Evolutionary conservation across 495 filamentous ascomycete species (phyloP).

Genomic region (Penicillium dipodomyicola): DNA sequence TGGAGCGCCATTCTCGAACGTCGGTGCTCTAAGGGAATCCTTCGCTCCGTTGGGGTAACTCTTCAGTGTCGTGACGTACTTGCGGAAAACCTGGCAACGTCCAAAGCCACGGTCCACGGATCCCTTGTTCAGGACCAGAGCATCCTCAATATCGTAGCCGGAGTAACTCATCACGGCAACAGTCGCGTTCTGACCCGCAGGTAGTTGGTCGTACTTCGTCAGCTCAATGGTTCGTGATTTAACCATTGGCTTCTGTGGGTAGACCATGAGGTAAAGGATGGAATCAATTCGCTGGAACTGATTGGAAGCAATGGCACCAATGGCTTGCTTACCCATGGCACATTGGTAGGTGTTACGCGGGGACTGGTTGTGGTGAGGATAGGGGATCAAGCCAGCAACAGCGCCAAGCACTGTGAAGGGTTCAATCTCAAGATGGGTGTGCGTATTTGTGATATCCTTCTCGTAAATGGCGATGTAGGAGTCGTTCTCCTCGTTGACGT

Average conservation of each 20-base stretch:
- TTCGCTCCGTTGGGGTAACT: slow-evolving; percentile 77
- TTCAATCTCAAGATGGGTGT: slow-evolving; percentile 95
- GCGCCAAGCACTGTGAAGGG: slow-evolving; percentile 98
- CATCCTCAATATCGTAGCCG: slow-evolving; percentile 99
- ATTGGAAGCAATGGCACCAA: slow-evolving; percentile 95
- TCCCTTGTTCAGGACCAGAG: slow-evolving; percentile 92
- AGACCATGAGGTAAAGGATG: slow-evolving; percentile 92
- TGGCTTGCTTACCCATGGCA: slow-evolving; percentile 99
- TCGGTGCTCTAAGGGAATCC: slow-evolving; percentile 66
- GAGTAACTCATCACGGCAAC: slow-evolving; percentile 99
- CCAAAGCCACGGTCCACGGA: slow-evolving; percentile 93
- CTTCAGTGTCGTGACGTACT: slow-evolving; percentile 72
- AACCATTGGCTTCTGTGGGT: slow-evolving; percentile 96
- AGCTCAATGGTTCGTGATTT: slow-evolving; percentile 95
- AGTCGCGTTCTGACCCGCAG: slow-evolving; percentile 92
- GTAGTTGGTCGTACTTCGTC: slow-evolving; percentile 95
- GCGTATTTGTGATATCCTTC: slow-evolving; percentile 69
- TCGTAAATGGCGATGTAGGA: slow-evolving; percentile 88
- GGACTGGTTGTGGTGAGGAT: slow-evolving; percentile 98
- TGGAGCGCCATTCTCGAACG: slow-evolving; percentile 57
- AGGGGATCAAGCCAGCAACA: slow-evolving; percentile 94
- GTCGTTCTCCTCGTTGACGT: slow-evolving; percentile 98
- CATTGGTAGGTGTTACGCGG: slow-evolving; percentile 99
- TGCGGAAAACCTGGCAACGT: slow-evolving; percentile 91
- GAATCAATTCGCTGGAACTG: slow-evolving; percentile 96